Conservation (phyloP, 2,329 filamentous ascomycete species). For the Arthrobotrys sphaeroides region DNA sequence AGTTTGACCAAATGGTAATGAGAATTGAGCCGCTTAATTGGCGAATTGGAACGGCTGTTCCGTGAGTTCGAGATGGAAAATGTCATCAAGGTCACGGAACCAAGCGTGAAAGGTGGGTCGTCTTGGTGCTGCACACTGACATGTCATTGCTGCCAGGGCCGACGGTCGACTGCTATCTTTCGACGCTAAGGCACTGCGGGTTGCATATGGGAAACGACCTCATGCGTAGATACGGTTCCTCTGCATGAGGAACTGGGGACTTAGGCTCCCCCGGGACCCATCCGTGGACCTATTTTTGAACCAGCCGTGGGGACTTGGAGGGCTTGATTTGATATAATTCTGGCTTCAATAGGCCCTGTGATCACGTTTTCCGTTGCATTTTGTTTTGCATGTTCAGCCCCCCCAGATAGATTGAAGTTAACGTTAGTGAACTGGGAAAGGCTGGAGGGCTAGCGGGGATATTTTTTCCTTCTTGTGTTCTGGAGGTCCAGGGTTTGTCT, state of each 20-base stretch:
- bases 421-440: not conserved
- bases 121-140: conserved; percentile 37
- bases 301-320: not conserved
- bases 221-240: conserved; percentile 37
- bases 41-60: not conserved
- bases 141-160: conserved; percentile 41
- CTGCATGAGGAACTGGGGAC: conserved; percentile 17
- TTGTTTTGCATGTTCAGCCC: conserved; percentile 16
- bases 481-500: conserved; percentile 1
- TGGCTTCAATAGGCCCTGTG: not conserved
- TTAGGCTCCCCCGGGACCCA: not conserved
- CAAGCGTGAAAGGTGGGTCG: conserved; percentile 23
- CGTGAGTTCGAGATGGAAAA: not conserved
- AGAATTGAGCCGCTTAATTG: not conserved
- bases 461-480: conserved; percentile 34
- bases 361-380: conserved; percentile 22
- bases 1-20: not conserved
- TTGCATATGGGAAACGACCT: conserved; percentile 18
- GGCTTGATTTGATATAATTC: conserved; percentile 7
- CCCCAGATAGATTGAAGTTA: not conserved
- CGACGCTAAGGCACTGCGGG: conserved; percentile 27
- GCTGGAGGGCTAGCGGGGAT: conserved; percentile 26
- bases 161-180: not conserved
- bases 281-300: conserved; percentile 15
- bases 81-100: conserved; percentile 28